phyloP scores from a whole-genome alignment of 805 yeast species.

The Yamadazyma kitorensis region DNA sequence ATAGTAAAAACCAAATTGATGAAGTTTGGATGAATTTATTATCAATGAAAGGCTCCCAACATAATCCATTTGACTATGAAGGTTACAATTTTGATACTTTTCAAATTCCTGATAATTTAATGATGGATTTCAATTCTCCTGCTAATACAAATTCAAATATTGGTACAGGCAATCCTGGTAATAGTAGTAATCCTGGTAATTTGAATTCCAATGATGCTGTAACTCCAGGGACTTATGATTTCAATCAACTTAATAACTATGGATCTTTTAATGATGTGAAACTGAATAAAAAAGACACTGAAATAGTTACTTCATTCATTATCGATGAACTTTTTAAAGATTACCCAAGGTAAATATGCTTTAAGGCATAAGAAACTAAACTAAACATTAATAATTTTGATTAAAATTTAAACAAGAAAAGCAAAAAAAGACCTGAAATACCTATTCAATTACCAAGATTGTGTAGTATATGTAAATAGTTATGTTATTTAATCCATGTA shows the following conservation, averaged over 20 bases:
- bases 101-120: not conserved
- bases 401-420: no score
- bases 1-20: constrained; percentile 6
- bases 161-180: constrained; percentile 3
- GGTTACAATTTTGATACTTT: not conserved
- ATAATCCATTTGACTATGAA: not conserved
- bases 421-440: no score
- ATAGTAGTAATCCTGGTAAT: no score
- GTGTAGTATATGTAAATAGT: no score
- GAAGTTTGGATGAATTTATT: constrained; percentile 7
- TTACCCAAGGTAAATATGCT: no score
- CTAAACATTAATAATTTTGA: no score
- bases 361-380: no score
- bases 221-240: constrained; percentile 5
- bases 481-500: no score
- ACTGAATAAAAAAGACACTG: not conserved
- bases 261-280: not conserved
- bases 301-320: constrained; percentile 6
- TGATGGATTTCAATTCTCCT: not conserved
- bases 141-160: no score
- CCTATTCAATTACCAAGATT: no score
- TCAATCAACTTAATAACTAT: not conserved
- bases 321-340: constrained; percentile 9
- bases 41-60: constrained; percentile 5
- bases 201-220: not conserved